Evolutionary conservation across 257 asterid genomes (phyloP).

Genomic region (Petunia secreta): DNA sequence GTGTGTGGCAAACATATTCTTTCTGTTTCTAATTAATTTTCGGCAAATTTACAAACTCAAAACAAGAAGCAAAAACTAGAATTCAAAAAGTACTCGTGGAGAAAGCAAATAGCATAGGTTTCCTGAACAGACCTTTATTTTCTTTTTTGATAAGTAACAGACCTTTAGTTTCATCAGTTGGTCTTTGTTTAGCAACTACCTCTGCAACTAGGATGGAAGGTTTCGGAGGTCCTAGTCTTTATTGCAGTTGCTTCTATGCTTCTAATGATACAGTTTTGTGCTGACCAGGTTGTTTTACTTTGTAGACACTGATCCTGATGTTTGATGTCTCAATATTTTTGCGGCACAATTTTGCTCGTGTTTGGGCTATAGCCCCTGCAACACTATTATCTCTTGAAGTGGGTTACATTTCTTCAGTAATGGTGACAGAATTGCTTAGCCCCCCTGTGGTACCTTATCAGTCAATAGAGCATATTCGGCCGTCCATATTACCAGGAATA

Average conservation of each 20-base stretch:
- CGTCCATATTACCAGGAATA: slow-evolving; percentile 62
- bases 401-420: slow-evolving; percentile 84
- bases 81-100: neutral
- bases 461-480: slow-evolving; percentile 43
- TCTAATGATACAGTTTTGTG: slow-evolving; percentile 13
- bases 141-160: neutral
- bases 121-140: slow-evolving; percentile 4
- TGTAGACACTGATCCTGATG: slow-evolving; percentile 87
- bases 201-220: neutral
- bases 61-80: neutral
- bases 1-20: neutral
- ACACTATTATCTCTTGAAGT: slow-evolving; percentile 78
- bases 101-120: slow-evolving; percentile 14
- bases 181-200: neutral
- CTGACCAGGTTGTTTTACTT: slow-evolving; percentile 40
- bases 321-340: slow-evolving; percentile 79
- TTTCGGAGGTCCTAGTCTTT: neutral
- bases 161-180: neutral
- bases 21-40: neutral
- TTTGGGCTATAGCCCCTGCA: slow-evolving; percentile 73
- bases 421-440: slow-evolving; percentile 82
- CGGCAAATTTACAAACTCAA: neutral
- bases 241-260: slow-evolving; percentile 17
- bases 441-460: slow-evolving; percentile 59
- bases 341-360: slow-evolving; percentile 77